Base-by-base conservation (phyloP, 306 rosid genomes). In the Trifolium dubium region DNA sequence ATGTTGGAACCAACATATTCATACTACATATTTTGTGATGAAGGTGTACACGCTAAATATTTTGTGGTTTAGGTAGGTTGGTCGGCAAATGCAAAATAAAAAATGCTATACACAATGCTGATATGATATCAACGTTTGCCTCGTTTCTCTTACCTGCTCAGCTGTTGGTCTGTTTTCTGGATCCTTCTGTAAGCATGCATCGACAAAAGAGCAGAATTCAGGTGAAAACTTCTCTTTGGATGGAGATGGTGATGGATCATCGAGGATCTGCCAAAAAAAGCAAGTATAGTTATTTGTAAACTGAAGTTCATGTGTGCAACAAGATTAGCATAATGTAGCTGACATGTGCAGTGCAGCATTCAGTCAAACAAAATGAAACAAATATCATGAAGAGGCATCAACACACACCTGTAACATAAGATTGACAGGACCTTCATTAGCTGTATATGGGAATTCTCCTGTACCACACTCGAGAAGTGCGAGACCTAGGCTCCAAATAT, bases 401-500 rank as follows among this genome's bases (percentile, higher is more conserved):
- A 46, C 71, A 73, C 69, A 75, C 69, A 94, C 99, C 97, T 94
- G 99, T 75, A 94, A 79, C 99, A 94, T 94, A 59, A 94, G 97
- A 87, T 92, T 92, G 67, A 94, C 96, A 10, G 96, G 97, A 68
- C 97, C 99, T 32, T 94, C 96, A 43, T 83, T 89, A 6, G 99
- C 95, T 43, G 97, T 83, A 72, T 92, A 94, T 13, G 99, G 96
- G 74, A 94, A 94, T 88, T 89, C 99, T 83, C 99, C 99, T 1
- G 99, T 94, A 34, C 97, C 99, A 74, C 97, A 89, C 83, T 94
- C 96, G 18, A 94, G 87, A 72, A 94, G 97, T 12, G 97, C 95
- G 77, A 94, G 99, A 62, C 97, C 99, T 64, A 94, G 89, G 85
- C 97, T 94, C 99, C 99, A 94, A 75, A 92, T 92, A 83, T 94